These are phyloP conservation scores for Skeletonema grethae DNA, from an alignment of 108 stramenopile genomes.

Conservation along the genomic window DNA sequence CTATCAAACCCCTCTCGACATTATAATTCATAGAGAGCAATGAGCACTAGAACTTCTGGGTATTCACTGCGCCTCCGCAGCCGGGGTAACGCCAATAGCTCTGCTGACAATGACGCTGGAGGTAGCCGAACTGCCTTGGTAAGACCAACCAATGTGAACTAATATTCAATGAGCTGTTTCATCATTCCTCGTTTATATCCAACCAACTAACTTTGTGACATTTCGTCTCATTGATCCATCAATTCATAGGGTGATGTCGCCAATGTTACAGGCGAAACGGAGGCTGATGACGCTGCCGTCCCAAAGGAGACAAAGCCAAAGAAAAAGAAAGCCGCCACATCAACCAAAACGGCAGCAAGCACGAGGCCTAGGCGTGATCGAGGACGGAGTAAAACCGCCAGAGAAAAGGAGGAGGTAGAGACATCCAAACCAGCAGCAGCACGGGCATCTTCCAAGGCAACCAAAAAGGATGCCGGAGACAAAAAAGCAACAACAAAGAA, in stretches of 20 bases:
- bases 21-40: neutral
- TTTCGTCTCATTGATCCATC: neutral
- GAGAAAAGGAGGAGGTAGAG: neutral
- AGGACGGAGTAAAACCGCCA: slow-evolving; percentile 1
- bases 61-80: neutral
- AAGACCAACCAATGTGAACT: neutral
- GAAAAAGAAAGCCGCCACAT: slow-evolving; percentile 1
- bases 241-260: slow-evolving; percentile 38
- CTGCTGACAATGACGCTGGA: slow-evolving; percentile 23
- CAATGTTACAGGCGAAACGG: slow-evolving; percentile 10
- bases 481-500: slow-evolving; percentile 11
- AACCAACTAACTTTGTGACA: neutral
- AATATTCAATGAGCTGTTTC: neutral
- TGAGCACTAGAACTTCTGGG: slow-evolving; percentile 5
- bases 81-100: slow-evolving; percentile 1
- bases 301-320: slow-evolving; percentile 9
- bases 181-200: neutral
- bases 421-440: slow-evolving; percentile 5
- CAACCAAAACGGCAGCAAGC: slow-evolving; percentile 12
- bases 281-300: neutral
- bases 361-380: neutral
- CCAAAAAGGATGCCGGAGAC: slow-evolving; percentile 2
- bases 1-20: neutral
- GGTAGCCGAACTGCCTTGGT: slow-evolving; percentile 31
- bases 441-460: slow-evolving; percentile 1